Evolutionary conservation across 768 basidiomycete species (phyloP).

Genomic region (Pulveroboletus sp.): DNA sequence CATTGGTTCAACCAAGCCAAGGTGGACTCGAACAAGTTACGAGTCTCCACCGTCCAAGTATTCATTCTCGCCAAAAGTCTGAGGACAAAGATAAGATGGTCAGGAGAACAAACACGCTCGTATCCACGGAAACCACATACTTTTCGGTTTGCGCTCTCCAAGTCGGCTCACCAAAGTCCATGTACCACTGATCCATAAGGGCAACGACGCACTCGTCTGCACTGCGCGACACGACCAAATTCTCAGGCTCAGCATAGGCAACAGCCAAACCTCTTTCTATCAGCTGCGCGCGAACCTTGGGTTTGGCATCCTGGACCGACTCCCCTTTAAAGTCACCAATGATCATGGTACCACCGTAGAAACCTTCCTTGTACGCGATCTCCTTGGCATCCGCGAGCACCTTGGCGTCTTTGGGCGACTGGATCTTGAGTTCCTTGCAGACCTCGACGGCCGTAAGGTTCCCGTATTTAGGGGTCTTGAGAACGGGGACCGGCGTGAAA

Average conservation of each 20-base stretch:
- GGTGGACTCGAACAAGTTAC: conserved; percentile 87
- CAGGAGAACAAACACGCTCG: conserved; percentile 2
- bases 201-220: conserved; percentile 98
- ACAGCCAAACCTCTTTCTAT: conserved; percentile 77
- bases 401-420: conserved; percentile 91
- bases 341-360: conserved; percentile 91
- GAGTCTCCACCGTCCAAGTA: conserved; percentile 87
- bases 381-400: conserved; percentile 96
- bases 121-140: conserved; percentile 42
- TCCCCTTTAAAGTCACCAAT: conserved; percentile 89
- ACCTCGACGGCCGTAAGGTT: conserved; percentile 83
- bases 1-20: conserved; percentile 96
- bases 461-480: conserved; percentile 90
- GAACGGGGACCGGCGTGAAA: conserved; percentile 82
- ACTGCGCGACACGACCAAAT: conserved; percentile 82
- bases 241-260: conserved; percentile 94
- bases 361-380: conserved; percentile 97
- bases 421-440: conserved; percentile 88
- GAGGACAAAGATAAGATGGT: background rate
- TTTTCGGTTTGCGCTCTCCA: conserved; percentile 87
- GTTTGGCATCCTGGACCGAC: conserved; percentile 88
- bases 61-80: conserved; percentile 86
- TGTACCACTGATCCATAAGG: conserved; percentile 98
- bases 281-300: conserved; percentile 81
- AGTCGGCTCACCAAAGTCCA: conserved; percentile 90